Base-by-base conservation (phyloP, 2,329 filamentous ascomycete species). In the Fonsecaea multimorphosa region DNA sequence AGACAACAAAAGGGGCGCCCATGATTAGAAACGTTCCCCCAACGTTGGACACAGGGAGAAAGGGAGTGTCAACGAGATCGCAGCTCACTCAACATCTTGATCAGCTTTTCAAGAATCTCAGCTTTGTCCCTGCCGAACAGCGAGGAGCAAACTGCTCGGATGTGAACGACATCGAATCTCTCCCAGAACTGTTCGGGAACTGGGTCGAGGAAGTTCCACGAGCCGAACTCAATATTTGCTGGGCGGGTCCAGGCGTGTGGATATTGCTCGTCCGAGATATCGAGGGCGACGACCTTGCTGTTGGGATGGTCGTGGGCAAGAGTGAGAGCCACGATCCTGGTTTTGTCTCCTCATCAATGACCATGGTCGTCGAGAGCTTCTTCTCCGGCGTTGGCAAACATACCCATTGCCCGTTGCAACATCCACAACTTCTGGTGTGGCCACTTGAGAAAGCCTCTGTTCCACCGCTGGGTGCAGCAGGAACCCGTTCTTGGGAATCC, bases 251-350 rank as follows among this genome's bases (percentile, higher is more conserved):
- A 46, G 19, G 19, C n/a, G 40, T 8, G 40, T 24, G 40, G 40
- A 24, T 46, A 46, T 24, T 46, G 40, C 8, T 24, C 19, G 19
- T 16, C 40, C 19, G 40, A 49, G 7, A 49, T 24, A 12, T 49
- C 44, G 44, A 49, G 44, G 9, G 44, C 44, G 19, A 49, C 44
- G 44, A 49, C 44, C 44, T 24, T 49, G 19, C 44, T 24, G 19
- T 24, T 11, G 19, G 44, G 44, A 4, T 22, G 44, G 44, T 49
- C 19, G 19, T 12, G 19, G 9, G 44, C 44, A 3, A 49, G 8
- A 49, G 44, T 49, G 19, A 49, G 44, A 24, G 19, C 44, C 44
- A 24, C 44, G 11, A 49, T 49, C 44, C 44, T 46, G 40, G n/a
- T 49, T 49, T 49, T 49, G 11, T 27, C 6, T 40, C 4, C 38